Evolutionary conservation across 164 flowering plant genomes (phyloP), one percentile per base, ranked within the genome.

Genomic region (Litsea cubeba): DNA sequence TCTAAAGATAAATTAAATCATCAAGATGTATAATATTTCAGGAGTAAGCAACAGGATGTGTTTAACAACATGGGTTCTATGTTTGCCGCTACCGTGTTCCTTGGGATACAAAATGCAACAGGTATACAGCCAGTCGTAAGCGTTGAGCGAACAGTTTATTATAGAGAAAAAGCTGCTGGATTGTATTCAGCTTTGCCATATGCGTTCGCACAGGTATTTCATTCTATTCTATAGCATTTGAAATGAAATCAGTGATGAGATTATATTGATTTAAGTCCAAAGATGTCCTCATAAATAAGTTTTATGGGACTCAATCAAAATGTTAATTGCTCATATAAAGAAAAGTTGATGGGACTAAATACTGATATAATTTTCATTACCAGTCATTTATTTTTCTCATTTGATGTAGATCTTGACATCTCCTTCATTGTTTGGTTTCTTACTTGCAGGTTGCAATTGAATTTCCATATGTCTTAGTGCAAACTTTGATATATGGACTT

Each of bases 11-110:
- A 58, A 25, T 60, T n/a, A 4, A 28, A 23, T 49, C 18, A 32
- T 28, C 14, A 1, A 15, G 10, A 18, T 71, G 18, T 2, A 35
- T 28, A 64, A 25, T 51, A 40, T 62, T 23, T 65, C 83, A 84
- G 87, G 74, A 17, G 18, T 15, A 81, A 2, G 65, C 66, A 60
- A 70, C 85, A 83, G 69, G 86, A 84, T 77, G 68, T 88, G 51
- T 75, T 84, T 46, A 86, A 88, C 66, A 85, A 87, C 17, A 86
- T 88, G 88, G 89, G 89, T 63, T 88, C 91, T 23, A 87, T 87
- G 89, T 84, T 87, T 68, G 76, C 87, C 32, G 88, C 89, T 25
- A 83, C 83, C 35, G 26, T 84, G 12, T 87, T 88, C 72, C 69
- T 87, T 60, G 90, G 90, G 0, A 70, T 82, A 1, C 85, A 87